phyloP scores from a whole-genome alignment of 805 yeast genomes.

The Ogataea nakhonphanomensis region DNA sequence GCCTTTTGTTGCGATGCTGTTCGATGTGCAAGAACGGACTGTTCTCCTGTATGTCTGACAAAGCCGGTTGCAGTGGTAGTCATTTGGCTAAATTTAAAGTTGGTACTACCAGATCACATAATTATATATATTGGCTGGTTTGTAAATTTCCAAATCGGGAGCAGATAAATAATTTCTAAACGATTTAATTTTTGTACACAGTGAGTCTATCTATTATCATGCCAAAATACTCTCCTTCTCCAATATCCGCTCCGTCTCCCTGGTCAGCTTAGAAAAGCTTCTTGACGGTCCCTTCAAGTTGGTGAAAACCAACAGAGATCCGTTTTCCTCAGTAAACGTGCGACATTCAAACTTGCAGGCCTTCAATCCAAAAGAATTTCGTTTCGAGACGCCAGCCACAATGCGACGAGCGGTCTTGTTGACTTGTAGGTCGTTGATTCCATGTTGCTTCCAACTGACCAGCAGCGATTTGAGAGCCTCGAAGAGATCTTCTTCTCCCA shows the following conservation, averaged over 20 bases:
- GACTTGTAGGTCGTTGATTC: conserved; percentile 53
- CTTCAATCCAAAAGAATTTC: conserved; percentile 59
- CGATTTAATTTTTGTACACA: neutral
- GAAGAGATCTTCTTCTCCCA: conserved; percentile 52
- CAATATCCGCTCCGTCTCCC: conserved; percentile 63
- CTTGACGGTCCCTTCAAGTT: conserved; percentile 64
- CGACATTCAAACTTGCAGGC: conserved; percentile 61
- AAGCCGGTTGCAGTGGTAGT: conserved; percentile 5
- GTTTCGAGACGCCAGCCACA: conserved; percentile 60
- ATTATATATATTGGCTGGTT: conserved; percentile 15
- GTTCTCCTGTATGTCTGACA: neutral
- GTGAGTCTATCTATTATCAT: neutral
- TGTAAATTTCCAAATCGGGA: conserved; percentile 14
- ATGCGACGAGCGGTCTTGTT: conserved; percentile 43
- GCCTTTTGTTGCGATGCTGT: neutral
- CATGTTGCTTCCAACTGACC: conserved; percentile 68
- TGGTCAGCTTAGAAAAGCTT: conserved; percentile 55
- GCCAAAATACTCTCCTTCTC: conserved; percentile 59
- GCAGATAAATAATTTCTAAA: neutral
- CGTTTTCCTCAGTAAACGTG: conserved; percentile 33
- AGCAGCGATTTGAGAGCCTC: conserved; percentile 62
- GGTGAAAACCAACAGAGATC: conserved; percentile 54
- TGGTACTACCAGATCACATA: conserved; percentile 1
- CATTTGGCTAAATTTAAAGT: neutral
- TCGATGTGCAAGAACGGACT: conserved; percentile 2